These are phyloP conservation scores for Hymenoscyphus scutula DNA, from an alignment of 2,329 filamentous ascomycete species.

Conservation along the genomic window DNA sequence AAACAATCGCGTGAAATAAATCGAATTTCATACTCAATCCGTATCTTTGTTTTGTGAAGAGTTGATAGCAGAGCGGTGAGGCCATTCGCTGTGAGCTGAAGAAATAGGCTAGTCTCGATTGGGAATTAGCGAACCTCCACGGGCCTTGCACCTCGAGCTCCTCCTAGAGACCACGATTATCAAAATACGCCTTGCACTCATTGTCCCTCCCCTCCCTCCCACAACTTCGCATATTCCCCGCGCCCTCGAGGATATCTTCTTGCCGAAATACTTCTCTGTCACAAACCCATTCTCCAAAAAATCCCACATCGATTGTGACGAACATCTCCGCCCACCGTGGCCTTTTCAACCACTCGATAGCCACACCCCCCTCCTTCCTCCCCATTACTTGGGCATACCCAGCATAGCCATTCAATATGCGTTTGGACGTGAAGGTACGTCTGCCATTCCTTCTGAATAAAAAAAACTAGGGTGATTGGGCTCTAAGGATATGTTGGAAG, in stretches of 20 bases:
- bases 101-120: constrained; percentile 12
- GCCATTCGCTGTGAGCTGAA: not conserved
- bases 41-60: not conserved
- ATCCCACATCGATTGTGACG: not conserved
- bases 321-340: constrained; percentile 12
- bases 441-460: not conserved
- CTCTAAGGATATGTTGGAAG: constrained; percentile 6
- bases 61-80: not conserved
- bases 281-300: not conserved
- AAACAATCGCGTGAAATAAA: not conserved
- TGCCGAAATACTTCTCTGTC: not conserved
- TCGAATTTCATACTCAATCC: not conserved
- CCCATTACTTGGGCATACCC: constrained; percentile 19
- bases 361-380: constrained; percentile 25
- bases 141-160: constrained; percentile 13
- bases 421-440: constrained; percentile 58
- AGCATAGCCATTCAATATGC: constrained; percentile 44
- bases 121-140: constrained; percentile 12
- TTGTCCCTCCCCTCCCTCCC: constrained; percentile 2
- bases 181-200: constrained; percentile 14
- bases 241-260: constrained; percentile 2
- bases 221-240: not conserved
- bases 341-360: constrained; percentile 21
- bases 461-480: not conserved
- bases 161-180: constrained; percentile 28